Evolutionary conservation across 345 rosid genomes (phyloP), one percentile per base, ranked within the genome.

Genomic region (Populus simonii): DNA sequence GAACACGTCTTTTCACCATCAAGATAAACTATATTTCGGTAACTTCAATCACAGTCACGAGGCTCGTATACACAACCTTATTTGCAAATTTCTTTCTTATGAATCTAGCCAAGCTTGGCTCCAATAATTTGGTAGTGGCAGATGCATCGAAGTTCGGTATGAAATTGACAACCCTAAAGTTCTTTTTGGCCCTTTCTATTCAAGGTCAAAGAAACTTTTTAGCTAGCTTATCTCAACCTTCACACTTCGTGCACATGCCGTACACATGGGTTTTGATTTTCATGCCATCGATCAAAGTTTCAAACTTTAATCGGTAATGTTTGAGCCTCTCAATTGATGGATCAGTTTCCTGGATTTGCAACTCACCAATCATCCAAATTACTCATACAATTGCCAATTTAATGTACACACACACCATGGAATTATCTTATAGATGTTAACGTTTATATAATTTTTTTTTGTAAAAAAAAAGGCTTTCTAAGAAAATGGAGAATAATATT

Each of bases 101-200:
- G 49, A 45, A 35, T 33, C 29, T 13, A 78, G 66, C 36, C 51
- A 51, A 22, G 71, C 39, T 66, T 76, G 68, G 71, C 27, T 69
- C 70, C 83, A 76, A 79, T 84, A 73, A 81, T 81, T 71, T 70
- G 63, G 77, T 18, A 6, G 59, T 18, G 59, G n/a, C 59, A 38
- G 73, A 72, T 65, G 82, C 76, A 81, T 81, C 53, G 66, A 84
- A 78, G 61, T 71, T 79, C 67, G 80, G 68, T 70, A n/a, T 31
- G 74, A 81, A 73, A 73, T 68, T 78, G 75, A 80, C 82, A 75
- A 71, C 66, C 81, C 78, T 36, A 68, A 75, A 68, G 62, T 51
- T 68, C 22, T 33, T 65, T 73, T 76, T 73, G 74, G 67, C 74
- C 74, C 41, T 80, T 75, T 65, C 41, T 45, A 51, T 39, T 31